Percentiles rank a stretch among this genome's conserved stretches.
Evolutionary conservation across 176 grass and related monocot genomes (phyloP).

Genomic region (Paspalum notatum): DNA sequence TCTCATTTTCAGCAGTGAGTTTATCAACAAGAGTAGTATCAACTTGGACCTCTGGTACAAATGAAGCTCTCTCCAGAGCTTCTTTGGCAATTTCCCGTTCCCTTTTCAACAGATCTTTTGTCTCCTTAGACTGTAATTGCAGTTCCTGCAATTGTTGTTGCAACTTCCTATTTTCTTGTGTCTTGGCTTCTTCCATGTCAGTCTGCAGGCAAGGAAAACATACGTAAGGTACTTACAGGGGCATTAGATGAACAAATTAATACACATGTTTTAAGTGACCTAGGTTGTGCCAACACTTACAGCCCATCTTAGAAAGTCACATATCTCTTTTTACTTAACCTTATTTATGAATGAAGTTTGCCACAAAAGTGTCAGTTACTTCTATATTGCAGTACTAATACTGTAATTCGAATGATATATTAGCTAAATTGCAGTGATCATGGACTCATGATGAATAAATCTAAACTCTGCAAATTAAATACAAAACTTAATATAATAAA

Average conservation of each 20-base stretch:
- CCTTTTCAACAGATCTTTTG: slow-evolving; percentile 67
- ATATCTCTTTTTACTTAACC: slow-evolving; percentile 9
- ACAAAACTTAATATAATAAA: slow-evolving; percentile 23
- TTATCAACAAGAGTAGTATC: slow-evolving; percentile 77
- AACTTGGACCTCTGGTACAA: slow-evolving; percentile 75
- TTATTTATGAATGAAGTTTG: slow-evolving; percentile 9
- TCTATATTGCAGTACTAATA: background rate
- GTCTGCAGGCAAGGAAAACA: slow-evolving; percentile 52
- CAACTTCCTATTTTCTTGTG: slow-evolving; percentile 79
- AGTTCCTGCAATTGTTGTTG: slow-evolving; percentile 77
- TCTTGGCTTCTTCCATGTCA: slow-evolving; percentile 91
- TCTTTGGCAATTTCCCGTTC: slow-evolving; percentile 69
- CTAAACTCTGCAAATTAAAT: slow-evolving; percentile 34
- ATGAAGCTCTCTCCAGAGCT: slow-evolving; percentile 54
- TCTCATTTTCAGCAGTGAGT: slow-evolving; percentile 87
- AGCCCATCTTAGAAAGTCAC: slow-evolving; percentile 25
- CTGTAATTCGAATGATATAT: slow-evolving; percentile 17
- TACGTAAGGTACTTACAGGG: slow-evolving; percentile 24
- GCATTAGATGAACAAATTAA: slow-evolving; percentile 16
- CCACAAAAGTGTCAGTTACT: slow-evolving; percentile 13
- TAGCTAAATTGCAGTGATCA: slow-evolving; percentile 9
- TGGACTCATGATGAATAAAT: slow-evolving; percentile 14
- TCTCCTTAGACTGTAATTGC: slow-evolving; percentile 69
- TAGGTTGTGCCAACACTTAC: slow-evolving; percentile 19
- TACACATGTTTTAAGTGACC: slow-evolving; percentile 5